Evolutionary conservation across 2,329 filamentous ascomycete species (phyloP), one percentile per base, ranked within the genome.

Genomic region (Fusarium fracticaudum): DNA sequence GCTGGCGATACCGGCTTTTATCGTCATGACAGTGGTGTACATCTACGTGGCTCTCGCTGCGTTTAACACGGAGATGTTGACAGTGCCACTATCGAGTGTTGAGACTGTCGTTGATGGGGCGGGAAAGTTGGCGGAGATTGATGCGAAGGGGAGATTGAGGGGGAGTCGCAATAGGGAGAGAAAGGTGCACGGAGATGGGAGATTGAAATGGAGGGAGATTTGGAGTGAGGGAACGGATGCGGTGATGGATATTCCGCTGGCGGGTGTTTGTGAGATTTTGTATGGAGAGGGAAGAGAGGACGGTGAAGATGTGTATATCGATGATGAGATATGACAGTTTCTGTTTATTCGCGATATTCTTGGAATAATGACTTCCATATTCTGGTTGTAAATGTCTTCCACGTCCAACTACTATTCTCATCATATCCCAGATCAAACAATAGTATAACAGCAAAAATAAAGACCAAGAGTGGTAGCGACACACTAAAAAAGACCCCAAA

Each of bases 161-260:
- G 84, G 83, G 54, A 80, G 77, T 41, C 71, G 73, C 13, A 81
- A 79, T 77, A 79, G 82, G 67, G 82, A 83, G 79, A 78, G 81
- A 77, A 78, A 84, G 75, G 73, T 81, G 60, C 77, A 81, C 40
- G 81, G 81, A 45, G 79, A 79, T 37, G 85, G 83, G 43, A 77
- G 72, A 65, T 76, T 88, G 73, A 89, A 94, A 79, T 98, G 96
- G 96, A 91, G 88, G 79, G 88, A 87, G 67, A 87, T 97, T 24
- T 99, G 96, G 96, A 95, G 91, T 79, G 91, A 94, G 77, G 95
- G 96, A 24, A 99, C 96, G 0, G 96, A 99, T 86, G 96, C 95
- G 3, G 96, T 98, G 13, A 93, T 99, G 93, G 96, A 99, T 84
- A 92, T 99, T 55, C 96, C 96, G 13, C 89, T 98, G 74, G 95